These are phyloP conservation scores for Colletotrichum spinosum DNA, from an alignment of 2,329 filamentous ascomycete genomes.

Conservation along the genomic window DNA sequence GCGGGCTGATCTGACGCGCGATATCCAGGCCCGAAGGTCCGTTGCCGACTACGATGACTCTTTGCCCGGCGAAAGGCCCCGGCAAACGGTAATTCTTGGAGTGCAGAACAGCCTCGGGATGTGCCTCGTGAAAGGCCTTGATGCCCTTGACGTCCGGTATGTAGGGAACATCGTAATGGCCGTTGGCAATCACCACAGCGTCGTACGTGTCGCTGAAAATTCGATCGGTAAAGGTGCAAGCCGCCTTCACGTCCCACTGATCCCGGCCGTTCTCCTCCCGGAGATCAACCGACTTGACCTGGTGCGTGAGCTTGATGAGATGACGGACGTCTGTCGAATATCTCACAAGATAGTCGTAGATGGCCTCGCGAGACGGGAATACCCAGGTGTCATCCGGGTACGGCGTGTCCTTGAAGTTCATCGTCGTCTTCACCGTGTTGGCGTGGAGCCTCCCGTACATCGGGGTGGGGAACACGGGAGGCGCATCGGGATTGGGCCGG, in stretches of 20 bases:
- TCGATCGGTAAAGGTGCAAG: slow-evolving; percentile 58
- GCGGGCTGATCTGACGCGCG: slow-evolving; percentile 76
- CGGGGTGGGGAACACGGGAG: slow-evolving; percentile 80
- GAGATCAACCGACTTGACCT: slow-evolving; percentile 71
- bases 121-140: slow-evolving; percentile 65
- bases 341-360: slow-evolving; percentile 78
- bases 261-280: slow-evolving; percentile 48
- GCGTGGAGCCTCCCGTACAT: slow-evolving; percentile 87
- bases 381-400: slow-evolving; percentile 75
- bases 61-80: slow-evolving; percentile 72
- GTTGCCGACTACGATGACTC: slow-evolving; percentile 86
- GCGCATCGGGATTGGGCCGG: slow-evolving; percentile 51
- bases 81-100: slow-evolving; percentile 84
- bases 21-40: slow-evolving; percentile 89
- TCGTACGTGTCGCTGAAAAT: slow-evolving; percentile 69
- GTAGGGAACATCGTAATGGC: slow-evolving; percentile 78
- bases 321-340: slow-evolving; percentile 77
- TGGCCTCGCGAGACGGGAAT: slow-evolving; percentile 78
- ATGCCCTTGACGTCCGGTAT: slow-evolving; percentile 74
- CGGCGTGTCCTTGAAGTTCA: slow-evolving; percentile 79
- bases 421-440: slow-evolving; percentile 85
- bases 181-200: slow-evolving; percentile 80
- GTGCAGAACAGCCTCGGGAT: slow-evolving; percentile 74
- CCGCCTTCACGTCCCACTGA: slow-evolving; percentile 72
- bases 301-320: slow-evolving; percentile 76